These are phyloP conservation scores for Verticillium alfalfae DNA, from an alignment of 2,329 filamentous ascomycete genomes.

Conservation along the genomic window DNA sequence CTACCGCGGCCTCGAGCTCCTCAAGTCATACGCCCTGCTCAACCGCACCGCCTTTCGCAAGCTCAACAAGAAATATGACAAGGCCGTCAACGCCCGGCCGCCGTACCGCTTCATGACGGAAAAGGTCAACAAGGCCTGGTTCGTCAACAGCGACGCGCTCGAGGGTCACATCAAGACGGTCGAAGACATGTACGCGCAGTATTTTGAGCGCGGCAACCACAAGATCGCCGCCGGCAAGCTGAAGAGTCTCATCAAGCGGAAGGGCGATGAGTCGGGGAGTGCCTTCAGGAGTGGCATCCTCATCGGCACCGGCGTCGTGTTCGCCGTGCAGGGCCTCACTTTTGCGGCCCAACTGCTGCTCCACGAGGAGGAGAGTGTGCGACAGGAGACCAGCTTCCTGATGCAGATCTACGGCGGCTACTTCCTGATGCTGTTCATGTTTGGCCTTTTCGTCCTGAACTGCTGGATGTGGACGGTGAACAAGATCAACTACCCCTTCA, in stretches of 20 bases:
- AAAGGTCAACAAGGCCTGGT: constrained; percentile 85
- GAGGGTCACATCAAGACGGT: constrained; percentile 75
- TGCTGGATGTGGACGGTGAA: constrained; percentile 76
- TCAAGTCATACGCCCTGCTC: constrained; percentile 85
- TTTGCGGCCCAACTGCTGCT: constrained; percentile 51
- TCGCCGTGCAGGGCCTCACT: constrained; percentile 60
- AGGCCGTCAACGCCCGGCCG: constrained; percentile 73
- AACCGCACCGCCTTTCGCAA: constrained; percentile 94
- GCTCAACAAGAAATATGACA: constrained; percentile 99
- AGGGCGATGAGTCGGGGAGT: constrained; percentile 48
- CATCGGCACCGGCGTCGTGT: constrained; percentile 62
- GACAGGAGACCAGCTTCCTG: constrained; percentile 58
- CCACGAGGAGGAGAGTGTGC: constrained; percentile 39
- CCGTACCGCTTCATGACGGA: constrained; percentile 81
- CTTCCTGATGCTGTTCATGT: constrained; percentile 75
- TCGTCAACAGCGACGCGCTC: constrained; percentile 81
- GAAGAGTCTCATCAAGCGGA: constrained; percentile 61
- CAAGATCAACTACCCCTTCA: constrained; percentile 94
- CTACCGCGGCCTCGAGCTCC: constrained; percentile 82
- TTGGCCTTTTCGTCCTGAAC: constrained; percentile 78
- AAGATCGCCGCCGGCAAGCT: constrained; percentile 89
- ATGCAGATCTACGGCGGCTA: constrained; percentile 92
- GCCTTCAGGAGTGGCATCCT: constrained; percentile 60
- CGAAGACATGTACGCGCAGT: constrained; percentile 88
- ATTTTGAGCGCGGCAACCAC: constrained; percentile 89